Percentiles rank a stretch among this genome's conserved stretches.
Evolutionary conservation across 2,329 filamentous ascomycete genomes (phyloP).

Genomic region (Trichoderma sp.): DNA sequence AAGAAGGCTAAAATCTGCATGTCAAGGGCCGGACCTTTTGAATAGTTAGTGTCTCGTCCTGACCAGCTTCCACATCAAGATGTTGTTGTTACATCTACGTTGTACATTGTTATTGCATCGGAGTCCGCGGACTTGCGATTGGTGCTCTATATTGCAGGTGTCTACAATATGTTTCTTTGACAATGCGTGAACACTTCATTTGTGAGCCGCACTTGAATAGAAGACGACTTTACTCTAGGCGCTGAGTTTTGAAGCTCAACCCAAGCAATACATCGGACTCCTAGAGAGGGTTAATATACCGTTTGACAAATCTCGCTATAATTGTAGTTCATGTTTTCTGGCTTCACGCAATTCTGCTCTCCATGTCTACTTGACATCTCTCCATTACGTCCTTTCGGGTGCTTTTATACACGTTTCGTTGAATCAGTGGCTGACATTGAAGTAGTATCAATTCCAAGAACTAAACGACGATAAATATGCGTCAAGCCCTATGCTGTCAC

Average conservation of each 20-base stretch:
- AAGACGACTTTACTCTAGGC: not conserved
- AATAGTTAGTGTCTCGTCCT: not conserved
- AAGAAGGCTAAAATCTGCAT: not conserved
- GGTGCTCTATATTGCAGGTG: not conserved
- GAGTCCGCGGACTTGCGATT: not conserved
- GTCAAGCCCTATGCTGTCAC: not conserved
- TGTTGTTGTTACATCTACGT: not conserved
- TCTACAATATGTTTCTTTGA: not conserved
- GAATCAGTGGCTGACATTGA: not conserved
- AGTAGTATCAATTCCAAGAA: not conserved
- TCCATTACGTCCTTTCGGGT: not conserved
- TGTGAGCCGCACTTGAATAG: not conserved
- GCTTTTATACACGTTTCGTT: not conserved
- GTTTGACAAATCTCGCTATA: no score
- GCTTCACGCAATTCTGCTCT: not conserved
- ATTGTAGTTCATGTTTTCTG: no score
- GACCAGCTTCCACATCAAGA: not conserved
- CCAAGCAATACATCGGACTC: not conserved
- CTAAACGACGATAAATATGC: accelerated
- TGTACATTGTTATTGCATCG: not conserved
- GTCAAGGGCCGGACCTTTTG: not conserved
- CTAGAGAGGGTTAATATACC: no score
- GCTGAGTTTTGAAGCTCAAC: not conserved
- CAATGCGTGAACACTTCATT: not conserved
- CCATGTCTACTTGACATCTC: accelerated